Evolutionary conservation across 805 yeast genomes (phyloP).

Genomic region (Alloascoidea africana): DNA sequence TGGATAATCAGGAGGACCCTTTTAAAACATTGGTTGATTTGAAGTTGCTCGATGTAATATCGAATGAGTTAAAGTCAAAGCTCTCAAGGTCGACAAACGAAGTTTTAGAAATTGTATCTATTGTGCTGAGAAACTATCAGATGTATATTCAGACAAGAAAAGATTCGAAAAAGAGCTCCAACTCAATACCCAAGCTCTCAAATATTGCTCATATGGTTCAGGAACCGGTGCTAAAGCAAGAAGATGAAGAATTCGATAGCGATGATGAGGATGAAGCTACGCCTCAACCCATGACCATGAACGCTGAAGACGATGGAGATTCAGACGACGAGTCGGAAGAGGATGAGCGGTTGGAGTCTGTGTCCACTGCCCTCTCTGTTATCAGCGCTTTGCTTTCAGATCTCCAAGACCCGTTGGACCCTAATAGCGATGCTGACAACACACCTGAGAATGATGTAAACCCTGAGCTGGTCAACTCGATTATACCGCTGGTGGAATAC

Average conservation of each 20-base stretch:
- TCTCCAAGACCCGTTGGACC: too few species aligned
- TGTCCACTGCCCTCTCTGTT: constrained; percentile 16
- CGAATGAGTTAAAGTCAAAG: constrained; percentile 39
- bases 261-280: constrained; percentile 22
- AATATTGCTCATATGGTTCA: too few species aligned
- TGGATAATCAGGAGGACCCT: constrained; percentile 27
- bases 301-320: constrained; percentile 7
- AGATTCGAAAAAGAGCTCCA: constrained; percentile 2
- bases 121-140: constrained; percentile 20
- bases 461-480: neutral
- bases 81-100: constrained; percentile 42
- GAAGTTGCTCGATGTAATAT: constrained; percentile 46
- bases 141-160: constrained; percentile 15
- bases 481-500: neutral
- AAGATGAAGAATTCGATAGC: constrained; percentile 19
- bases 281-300: neutral
- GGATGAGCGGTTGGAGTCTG: constrained; percentile 17
- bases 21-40: constrained; percentile 41
- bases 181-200: constrained; percentile 5
- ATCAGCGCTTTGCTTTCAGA: constrained; percentile 17
- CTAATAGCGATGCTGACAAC: neutral
- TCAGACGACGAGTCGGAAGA: constrained; percentile 15
- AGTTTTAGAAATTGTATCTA: constrained; percentile 32
- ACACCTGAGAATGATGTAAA: neutral
- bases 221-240: constrained; percentile 7